Percentiles rank a stretch among this genome's conserved stretches.
phyloP scores from a whole-genome alignment of 306 rosid genomes.

The Sesbania bispinosa region DNA sequence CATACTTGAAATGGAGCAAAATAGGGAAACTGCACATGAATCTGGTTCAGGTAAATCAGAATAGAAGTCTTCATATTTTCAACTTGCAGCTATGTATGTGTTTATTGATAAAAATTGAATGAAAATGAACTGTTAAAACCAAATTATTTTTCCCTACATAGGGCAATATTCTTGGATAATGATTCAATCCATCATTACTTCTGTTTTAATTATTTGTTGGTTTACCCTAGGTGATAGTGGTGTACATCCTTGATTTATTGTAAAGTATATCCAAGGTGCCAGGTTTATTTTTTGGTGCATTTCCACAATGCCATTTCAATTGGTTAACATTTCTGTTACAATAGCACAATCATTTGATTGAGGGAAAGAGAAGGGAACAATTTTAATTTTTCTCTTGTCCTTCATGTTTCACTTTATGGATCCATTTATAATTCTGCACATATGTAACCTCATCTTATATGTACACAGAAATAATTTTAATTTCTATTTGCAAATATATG shows the following conservation, averaged over 20 bases:
- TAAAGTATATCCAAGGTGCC: not conserved
- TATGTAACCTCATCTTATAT: not conserved
- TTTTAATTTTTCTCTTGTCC: not conserved
- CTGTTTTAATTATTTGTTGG: not conserved
- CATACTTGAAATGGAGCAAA: constrained; percentile 81
- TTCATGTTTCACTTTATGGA: not conserved
- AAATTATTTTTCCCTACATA: not conserved
- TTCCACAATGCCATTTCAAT: not conserved
- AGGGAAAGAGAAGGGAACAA: not conserved
- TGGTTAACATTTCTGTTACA: no score
- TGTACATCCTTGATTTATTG: not conserved
- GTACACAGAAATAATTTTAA: not conserved
- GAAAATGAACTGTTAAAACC: not conserved
- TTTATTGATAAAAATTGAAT: not conserved
- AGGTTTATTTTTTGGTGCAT: not conserved
- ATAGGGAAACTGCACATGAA: constrained; percentile 57
- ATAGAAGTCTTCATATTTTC: not conserved
- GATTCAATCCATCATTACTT: not conserved
- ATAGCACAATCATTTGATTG: not conserved
- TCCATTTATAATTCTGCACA: not conserved
- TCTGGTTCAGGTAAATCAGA: constrained; percentile 61
- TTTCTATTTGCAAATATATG: not conserved
- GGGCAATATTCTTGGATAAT: not conserved
- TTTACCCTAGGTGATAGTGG: not conserved
- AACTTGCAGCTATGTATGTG: not conserved